Evolutionary conservation across 2,329 filamentous ascomycete genomes (phyloP).

Genomic region (Cordyceps cateniannulata): DNA sequence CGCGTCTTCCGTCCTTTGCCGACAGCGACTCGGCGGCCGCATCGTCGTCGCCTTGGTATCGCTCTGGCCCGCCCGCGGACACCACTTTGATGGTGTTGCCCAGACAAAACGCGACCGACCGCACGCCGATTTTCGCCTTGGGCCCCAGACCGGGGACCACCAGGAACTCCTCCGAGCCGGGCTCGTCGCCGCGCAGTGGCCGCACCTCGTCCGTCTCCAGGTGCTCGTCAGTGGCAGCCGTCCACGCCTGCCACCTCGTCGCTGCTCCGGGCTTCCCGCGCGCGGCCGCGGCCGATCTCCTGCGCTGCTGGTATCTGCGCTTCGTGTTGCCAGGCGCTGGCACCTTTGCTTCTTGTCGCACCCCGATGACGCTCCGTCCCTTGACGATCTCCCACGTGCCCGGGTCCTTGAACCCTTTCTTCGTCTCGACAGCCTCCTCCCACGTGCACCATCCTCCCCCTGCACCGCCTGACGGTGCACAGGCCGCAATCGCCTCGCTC

Average conservation of each 20-base stretch:
- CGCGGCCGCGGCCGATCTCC: conserved; percentile 13
- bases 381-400: conserved; percentile 59
- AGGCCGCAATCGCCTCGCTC: conserved; percentile 48
- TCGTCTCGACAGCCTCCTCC: conserved; percentile 44
- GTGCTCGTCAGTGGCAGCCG: conserved; percentile 39
- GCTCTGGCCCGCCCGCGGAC: conserved; percentile 54
- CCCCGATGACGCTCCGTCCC: conserved; percentile 55
- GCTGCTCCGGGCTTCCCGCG: conserved; percentile 8
- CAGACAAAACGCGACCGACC: conserved; percentile 62
- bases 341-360: conserved; percentile 41
- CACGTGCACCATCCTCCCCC: conserved; percentile 43
- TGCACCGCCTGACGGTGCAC: conserved; percentile 30
- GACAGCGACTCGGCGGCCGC: conserved; percentile 24
- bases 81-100: conserved; percentile 69
- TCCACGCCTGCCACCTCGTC: conserved; percentile 47
- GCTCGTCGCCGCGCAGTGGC: conserved; percentile 35
- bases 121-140: conserved; percentile 53
- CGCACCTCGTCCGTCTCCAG: conserved; percentile 38
- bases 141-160: conserved; percentile 63
- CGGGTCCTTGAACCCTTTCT: conserved; percentile 51
- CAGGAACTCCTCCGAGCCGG: conserved; percentile 42
- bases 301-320: conserved; percentile 13
- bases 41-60: conserved; percentile 44
- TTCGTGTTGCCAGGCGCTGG: neutral
- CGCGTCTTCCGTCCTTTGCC: conserved; percentile 34